phyloP scores from a whole-genome alignment of 2,329 filamentous ascomycete species.

The Talaromyces rugulosus region DNA sequence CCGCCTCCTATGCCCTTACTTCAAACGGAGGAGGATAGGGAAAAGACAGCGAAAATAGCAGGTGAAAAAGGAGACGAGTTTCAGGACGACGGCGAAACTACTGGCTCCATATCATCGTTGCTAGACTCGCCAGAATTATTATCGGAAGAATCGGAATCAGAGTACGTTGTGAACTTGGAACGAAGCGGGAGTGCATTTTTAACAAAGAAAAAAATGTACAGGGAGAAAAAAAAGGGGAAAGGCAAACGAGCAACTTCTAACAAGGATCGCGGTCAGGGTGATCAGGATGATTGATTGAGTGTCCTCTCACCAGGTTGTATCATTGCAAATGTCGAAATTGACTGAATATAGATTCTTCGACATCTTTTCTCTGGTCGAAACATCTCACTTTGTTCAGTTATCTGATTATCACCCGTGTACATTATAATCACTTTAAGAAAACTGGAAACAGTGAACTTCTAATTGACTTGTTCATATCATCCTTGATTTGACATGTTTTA shows the following conservation, averaged over 20 bases:
- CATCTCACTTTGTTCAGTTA: too few species aligned
- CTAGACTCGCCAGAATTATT: background rate
- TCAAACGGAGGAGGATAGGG: background rate
- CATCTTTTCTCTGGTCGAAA: too few species aligned
- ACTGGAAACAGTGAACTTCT: background rate
- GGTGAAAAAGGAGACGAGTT: background rate
- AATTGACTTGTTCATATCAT: background rate
- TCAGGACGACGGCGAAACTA: background rate
- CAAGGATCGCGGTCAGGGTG: background rate
- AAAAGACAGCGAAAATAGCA: background rate
- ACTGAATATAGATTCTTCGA: too few species aligned
- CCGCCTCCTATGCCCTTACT: background rate
- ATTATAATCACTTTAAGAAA: background rate
- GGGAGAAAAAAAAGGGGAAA: background rate
- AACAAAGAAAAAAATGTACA: background rate
- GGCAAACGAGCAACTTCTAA: too few species aligned
- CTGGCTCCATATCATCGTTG: background rate
- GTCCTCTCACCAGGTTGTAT: too few species aligned
- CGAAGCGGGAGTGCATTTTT: background rate
- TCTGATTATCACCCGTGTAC: background rate
- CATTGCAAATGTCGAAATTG: too few species aligned
- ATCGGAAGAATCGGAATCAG: background rate
- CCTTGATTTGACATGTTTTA: constrained; percentile 2
- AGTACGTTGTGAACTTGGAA: background rate
- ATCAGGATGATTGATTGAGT: too few species aligned